A percentile compares a stretch with the other conserved stretches of the same genome.
Evolutionary conservation across 805 yeast genomes (phyloP).

Genomic region (Maudiozyma bulderi): DNA sequence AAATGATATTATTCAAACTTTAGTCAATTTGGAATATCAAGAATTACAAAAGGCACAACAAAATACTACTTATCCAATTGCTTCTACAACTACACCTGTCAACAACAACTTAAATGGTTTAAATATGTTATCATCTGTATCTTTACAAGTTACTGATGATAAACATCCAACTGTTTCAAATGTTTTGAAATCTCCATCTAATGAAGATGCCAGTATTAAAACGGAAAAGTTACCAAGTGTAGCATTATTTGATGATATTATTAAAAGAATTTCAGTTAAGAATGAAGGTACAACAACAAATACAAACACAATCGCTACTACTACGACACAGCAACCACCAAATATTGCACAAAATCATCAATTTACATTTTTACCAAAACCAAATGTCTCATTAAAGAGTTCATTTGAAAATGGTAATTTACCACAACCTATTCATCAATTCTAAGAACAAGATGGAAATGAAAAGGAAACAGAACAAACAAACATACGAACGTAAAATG

Average conservation of each 20-base stretch:
- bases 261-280: background rate
- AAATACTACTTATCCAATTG: background rate
- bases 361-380: conserved; percentile 3
- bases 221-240: conserved; percentile 5
- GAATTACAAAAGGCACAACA: background rate
- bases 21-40: background rate
- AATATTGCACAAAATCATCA: too few relatives aligned
- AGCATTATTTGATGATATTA: conserved; percentile 2
- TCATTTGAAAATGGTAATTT: conserved; percentile 21
- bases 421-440: conserved; percentile 27
- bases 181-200: background rate
- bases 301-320: background rate
- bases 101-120: conserved; percentile 25
- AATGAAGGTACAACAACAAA: background rate
- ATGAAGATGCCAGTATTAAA: background rate
- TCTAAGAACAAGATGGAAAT: conserved; percentile 5
- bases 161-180: background rate
- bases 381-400: conserved; percentile 8
- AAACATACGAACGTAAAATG: too few relatives aligned
- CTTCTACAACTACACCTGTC: conserved; percentile 9
- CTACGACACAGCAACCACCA: background rate
- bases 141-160: conserved; percentile 15
- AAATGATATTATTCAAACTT: conserved; percentile 41
- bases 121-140: conserved; percentile 24
- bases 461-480: background rate